Evolutionary conservation across 768 basidiomycete species (phyloP), one percentile per base, ranked within the genome.

Genomic region (Albatrellus ellisii): DNA sequence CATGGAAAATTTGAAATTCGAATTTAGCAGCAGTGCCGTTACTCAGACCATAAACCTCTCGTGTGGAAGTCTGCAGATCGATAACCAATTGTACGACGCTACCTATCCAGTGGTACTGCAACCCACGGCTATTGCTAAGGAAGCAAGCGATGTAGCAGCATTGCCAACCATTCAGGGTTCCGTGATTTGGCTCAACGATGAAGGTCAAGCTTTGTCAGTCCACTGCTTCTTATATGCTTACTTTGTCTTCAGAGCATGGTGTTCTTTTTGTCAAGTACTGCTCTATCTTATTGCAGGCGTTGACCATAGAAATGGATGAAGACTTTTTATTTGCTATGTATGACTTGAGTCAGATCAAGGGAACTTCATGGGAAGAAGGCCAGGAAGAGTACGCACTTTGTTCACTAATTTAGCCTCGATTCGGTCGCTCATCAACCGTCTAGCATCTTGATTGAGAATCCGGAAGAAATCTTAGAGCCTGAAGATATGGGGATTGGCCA

Each of bases 231-330:
- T 39, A 17, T 10, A 11, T 42, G 39, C 18, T 47, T 53, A 25
- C 27, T 17, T 14, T 32, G 35, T 39, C 37, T 10, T 31, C 41
- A 99, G 95, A 82, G n/a, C 95, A 98, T 50, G 95, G 95, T 14
- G 95, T 99, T 7, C 60, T 89, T n/a, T 98, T 95, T 58, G 71
- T 99, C 65, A 98, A 98, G 62, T 98, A 98, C 55, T 94, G 88
- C 41, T 92, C 92, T 2, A 73, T 98, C 39, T 64, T 99, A 11
- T 65, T 99, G 12, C 95, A 99, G 56, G 87, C 92, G 2, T 66
- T 98, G 59, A 95, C 90, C 0, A 77, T 99, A 12, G 91, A 97
- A 55, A 74, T 86, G n/a, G 95, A 99, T 56, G 95, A 99, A 61
- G 95, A 98, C 60, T 78, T 99, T 47, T 59, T 98, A 28, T 97